phyloP scores from a whole-genome alignment of 2,329 filamentous ascomycete genomes.

The Colletotrichum simmondsii region DNA sequence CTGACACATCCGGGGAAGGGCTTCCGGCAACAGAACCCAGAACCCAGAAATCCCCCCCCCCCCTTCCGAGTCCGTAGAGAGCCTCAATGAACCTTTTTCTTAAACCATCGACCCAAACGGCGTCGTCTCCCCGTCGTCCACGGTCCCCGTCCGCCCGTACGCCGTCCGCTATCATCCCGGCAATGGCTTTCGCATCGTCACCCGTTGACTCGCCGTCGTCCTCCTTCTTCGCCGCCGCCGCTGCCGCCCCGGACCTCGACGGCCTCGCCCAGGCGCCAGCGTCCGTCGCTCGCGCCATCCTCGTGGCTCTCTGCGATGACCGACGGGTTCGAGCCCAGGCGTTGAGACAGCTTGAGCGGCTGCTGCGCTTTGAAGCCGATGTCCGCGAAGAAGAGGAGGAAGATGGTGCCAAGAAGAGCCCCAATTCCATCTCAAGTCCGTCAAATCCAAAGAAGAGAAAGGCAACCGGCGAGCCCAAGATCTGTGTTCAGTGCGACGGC shows the following conservation, averaged over 20 bases:
- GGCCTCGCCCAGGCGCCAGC: slow-evolving; percentile 31
- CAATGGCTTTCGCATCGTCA: slow-evolving; percentile 18
- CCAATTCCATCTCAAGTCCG: slow-evolving; percentile 4
- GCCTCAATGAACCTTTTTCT: slow-evolving; percentile 18
- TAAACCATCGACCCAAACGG: not conserved
- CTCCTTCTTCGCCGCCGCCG: not conserved
- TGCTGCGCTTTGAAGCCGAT: slow-evolving; percentile 29
- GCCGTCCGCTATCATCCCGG: not conserved
- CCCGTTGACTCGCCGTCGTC: slow-evolving; percentile 18
- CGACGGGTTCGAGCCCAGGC: slow-evolving; percentile 21
- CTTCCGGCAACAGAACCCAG: slow-evolving; percentile 33
- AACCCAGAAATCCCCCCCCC: slow-evolving; percentile 30
- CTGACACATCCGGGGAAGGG: slow-evolving; percentile 34
- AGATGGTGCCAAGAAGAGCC: slow-evolving; percentile 9
- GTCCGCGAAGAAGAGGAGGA: not conserved
- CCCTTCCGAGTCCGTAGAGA: slow-evolving; percentile 5
- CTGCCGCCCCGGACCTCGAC: slow-evolving; percentile 21
- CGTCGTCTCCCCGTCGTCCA: not conserved
- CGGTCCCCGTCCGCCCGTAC: not conserved
- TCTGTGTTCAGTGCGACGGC: slow-evolving; percentile 34
- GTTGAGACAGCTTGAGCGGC: slow-evolving; percentile 29
- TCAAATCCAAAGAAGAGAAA: slow-evolving; percentile 27
- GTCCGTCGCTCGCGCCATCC: slow-evolving; percentile 30
- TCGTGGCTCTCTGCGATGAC: slow-evolving; percentile 34
- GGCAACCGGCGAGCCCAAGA: slow-evolving; percentile 25